Base-by-base conservation (phyloP, 768 basidiomycete species). In the Suillus discolor region DNA sequence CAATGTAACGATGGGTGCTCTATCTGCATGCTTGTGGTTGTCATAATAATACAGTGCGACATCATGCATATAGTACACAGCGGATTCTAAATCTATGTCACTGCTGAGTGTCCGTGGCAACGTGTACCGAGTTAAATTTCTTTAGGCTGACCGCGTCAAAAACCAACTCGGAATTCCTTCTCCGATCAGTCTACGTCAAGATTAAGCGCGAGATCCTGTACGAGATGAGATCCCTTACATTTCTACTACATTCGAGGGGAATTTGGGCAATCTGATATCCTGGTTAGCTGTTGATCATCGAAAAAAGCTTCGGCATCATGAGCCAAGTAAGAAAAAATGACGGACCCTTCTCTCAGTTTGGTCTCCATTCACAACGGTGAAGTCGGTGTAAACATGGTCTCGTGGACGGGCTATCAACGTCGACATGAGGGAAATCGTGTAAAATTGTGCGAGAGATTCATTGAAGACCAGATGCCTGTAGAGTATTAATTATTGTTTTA, bases 351-450 rank as follows among this genome's bases (percentile, higher is more conserved):
- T 64, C 36, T 68, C 73, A 12, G 61, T n/a, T 11, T 71, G 73
- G 47, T 71, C 65, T 39, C 42, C 67, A 61, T 73, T 68, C n/a
- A 72, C 72, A 51, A 72, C 71, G 5, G 60, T 69, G n/a, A 74
- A 72, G 41, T 73, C 73, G 2, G 57, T 23, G 25, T 72, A 57
- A 36, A 25, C 45, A 34, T 64, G 11, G 59, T 63, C 71, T 47
- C 72, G 73, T 39, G 68, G 47, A 64, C 76, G 74, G 20, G 77
- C 65, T 67, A 78, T 75, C 53, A 78, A 53, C 6, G 75, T 78
- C 25, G 78, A 79, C 49, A 78, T 61, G 28, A 78, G 59, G 6
- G 77, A 78, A 63, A 79, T 78, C 0, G 78, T 77, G 64, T 78
- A 79, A 36, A 79, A 67, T 62, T 78, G 79, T 44, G 78, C 70